Conservation (phyloP, 129 eudicot genomes). For the Tagetes erecta region DNA sequence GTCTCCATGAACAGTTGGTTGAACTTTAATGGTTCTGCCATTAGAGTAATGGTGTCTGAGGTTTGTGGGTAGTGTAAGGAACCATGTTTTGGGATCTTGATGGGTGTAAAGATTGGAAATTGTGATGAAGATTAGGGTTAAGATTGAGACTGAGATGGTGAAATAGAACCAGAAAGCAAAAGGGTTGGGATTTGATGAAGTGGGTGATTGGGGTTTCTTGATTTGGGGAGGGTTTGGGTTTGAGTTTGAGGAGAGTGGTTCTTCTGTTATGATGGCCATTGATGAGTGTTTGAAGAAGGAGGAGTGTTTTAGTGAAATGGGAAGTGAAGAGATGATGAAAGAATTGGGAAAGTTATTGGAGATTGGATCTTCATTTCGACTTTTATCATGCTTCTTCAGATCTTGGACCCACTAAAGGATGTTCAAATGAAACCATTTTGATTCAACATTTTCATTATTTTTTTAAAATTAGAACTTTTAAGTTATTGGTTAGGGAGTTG, state of each 20-base stretch:
- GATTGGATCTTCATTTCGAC: background rate
- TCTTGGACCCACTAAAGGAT: background rate
- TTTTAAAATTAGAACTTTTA: too few species aligned
- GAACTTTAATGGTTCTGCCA: constrained; percentile 70
- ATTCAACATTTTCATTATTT: too few species aligned
- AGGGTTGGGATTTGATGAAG: constrained; percentile 48
- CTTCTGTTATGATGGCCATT: constrained; percentile 67
- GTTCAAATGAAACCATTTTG: background rate
- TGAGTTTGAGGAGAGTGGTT: constrained; percentile 39
- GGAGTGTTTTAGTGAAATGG: background rate
- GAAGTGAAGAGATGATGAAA: background rate
- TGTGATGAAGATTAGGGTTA: constrained; percentile 56
- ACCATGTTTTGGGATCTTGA: constrained; percentile 80
- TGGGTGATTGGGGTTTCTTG: background rate
- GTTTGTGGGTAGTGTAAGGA: constrained; percentile 58
- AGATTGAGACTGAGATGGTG: constrained; percentile 56
- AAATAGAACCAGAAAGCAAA: constrained; percentile 89
- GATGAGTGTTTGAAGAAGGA: constrained; percentile 18
- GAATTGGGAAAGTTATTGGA: constrained; percentile 9
- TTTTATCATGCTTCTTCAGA: background rate
- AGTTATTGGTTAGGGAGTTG: too few species aligned
- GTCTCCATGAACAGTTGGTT: constrained; percentile 44
- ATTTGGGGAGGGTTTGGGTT: constrained; percentile 25
- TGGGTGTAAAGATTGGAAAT: constrained; percentile 48
- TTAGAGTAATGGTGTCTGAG: constrained; percentile 69